Conservation (phyloP, 768 basidiomycete species). For the Russula lepida region DNA sequence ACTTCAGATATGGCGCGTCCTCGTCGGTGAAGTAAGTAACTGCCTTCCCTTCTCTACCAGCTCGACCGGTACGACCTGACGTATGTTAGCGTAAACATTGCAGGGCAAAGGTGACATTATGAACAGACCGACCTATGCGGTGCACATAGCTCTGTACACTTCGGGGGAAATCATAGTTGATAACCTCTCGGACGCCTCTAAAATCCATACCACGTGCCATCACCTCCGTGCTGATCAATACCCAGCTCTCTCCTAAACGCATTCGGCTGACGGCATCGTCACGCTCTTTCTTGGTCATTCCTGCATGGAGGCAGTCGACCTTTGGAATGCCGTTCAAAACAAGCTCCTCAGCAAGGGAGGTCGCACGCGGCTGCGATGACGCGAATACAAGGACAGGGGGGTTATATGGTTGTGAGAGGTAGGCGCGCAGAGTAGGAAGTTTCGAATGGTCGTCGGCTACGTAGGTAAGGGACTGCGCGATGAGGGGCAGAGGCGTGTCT, state of each 20-base stretch:
- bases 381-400: constrained; percentile 91
- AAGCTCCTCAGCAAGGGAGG: constrained; percentile 74
- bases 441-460: constrained; percentile 94
- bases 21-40: constrained; percentile 94
- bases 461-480: constrained; percentile 81
- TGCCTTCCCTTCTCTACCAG: constrained; percentile 86
- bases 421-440: constrained; percentile 74
- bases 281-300: constrained; percentile 78
- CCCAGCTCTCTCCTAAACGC: constrained; percentile 87
- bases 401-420: constrained; percentile 75
- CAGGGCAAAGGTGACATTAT: not conserved
- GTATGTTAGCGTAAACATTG: constrained; percentile 4
- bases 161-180: constrained; percentile 96
- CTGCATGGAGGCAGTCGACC: constrained; percentile 88
- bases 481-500: constrained; percentile 90
- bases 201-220: constrained; percentile 99
- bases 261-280: constrained; percentile 80
- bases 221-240: constrained; percentile 92
- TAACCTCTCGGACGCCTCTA: constrained; percentile 85
- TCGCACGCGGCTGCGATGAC: constrained; percentile 77
- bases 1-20: constrained; percentile 86
- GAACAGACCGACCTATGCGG: constrained; percentile 59
- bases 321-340: constrained; percentile 68
- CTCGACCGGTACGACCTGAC: constrained; percentile 87
- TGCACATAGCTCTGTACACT: constrained; percentile 95